A percentile compares a stretch with the other conserved stretches of the same genome.
These are phyloP conservation scores for Nemania abortiva DNA, from an alignment of 2,329 filamentous ascomycete genomes.

Conservation along the genomic window DNA sequence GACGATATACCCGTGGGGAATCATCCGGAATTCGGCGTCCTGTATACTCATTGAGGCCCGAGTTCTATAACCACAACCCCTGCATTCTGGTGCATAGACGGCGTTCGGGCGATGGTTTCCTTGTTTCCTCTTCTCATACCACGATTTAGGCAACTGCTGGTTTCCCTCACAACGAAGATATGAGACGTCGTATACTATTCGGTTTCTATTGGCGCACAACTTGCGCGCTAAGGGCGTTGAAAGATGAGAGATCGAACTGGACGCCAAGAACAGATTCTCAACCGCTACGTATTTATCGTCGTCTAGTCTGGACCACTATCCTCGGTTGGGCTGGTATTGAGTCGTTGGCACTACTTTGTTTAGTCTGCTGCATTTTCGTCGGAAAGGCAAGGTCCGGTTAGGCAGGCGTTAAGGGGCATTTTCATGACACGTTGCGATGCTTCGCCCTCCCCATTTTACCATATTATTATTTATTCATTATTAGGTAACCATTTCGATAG, in stretches of 20 bases:
- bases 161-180: background rate
- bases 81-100: slow-evolving; percentile 40
- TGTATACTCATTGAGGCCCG: slow-evolving; percentile 26
- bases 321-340: slow-evolving; percentile 10
- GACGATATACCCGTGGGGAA: slow-evolving; percentile 36
- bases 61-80: slow-evolving; percentile 35
- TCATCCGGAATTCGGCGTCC: slow-evolving; percentile 30
- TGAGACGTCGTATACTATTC: slow-evolving; percentile 8
- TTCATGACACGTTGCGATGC: slow-evolving; percentile 13
- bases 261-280: background rate
- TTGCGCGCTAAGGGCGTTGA: background rate
- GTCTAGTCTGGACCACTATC: background rate
- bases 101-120: slow-evolving; percentile 34
- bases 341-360: slow-evolving; percentile 17
- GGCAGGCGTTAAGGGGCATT: slow-evolving; percentile 30
- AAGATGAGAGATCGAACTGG: background rate
- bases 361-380: slow-evolving; percentile 37
- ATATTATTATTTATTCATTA: slow-evolving; percentile 23
- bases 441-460: slow-evolving; percentile 7
- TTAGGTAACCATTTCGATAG: slow-evolving; percentile 22
- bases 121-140: slow-evolving; percentile 19
- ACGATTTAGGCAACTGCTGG: slow-evolving; percentile 3
- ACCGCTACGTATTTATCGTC: slow-evolving; percentile 4
- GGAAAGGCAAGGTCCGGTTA: slow-evolving; percentile 21
- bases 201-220: background rate